Percentiles rank a stretch among this genome's conserved stretches.
These are phyloP conservation scores for Daldinia sp. DNA, from an alignment of 2,329 filamentous ascomycete species.

Conservation along the genomic window DNA sequence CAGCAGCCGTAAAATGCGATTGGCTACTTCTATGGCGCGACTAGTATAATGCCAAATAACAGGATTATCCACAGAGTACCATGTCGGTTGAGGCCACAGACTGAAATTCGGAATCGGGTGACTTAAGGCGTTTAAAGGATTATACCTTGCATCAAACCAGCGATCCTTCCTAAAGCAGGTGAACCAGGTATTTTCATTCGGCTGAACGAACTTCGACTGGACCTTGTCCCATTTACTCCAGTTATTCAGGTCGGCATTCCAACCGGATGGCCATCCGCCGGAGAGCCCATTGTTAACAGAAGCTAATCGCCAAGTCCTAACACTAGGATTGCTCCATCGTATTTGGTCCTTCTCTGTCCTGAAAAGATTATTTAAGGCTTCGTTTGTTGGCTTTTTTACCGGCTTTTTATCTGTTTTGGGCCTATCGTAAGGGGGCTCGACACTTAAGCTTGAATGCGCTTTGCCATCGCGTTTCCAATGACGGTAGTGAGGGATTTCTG, in stretches of 20 bases:
- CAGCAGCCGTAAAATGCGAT: constrained; percentile 5
- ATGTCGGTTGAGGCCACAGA: background rate
- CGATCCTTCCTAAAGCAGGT: background rate
- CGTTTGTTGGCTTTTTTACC: background rate
- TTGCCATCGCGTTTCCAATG: background rate
- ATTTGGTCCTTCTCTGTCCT: background rate
- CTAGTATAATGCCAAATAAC: constrained; percentile 1
- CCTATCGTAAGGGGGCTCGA: background rate
- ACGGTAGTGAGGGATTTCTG: background rate
- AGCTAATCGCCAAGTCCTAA: background rate
- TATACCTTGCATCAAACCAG: constrained; percentile 13
- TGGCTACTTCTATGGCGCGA: background rate
- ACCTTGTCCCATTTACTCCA: background rate
- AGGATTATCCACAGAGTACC: constrained; percentile 22
- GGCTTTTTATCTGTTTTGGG: background rate
- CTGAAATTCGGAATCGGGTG: constrained; percentile 1
- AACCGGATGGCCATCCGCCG: background rate
- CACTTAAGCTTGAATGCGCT: constrained; percentile 1
- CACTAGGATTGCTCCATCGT: background rate
- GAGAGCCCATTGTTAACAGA: background rate
- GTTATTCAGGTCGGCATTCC: background rate
- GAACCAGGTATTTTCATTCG: constrained; percentile 12
- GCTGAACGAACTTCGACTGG: background rate
- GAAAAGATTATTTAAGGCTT: constrained; percentile 1
- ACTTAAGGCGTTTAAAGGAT: background rate